Conservation (phyloP, 108 stramenopile species). For the Nitzschia putrida region DNA sequence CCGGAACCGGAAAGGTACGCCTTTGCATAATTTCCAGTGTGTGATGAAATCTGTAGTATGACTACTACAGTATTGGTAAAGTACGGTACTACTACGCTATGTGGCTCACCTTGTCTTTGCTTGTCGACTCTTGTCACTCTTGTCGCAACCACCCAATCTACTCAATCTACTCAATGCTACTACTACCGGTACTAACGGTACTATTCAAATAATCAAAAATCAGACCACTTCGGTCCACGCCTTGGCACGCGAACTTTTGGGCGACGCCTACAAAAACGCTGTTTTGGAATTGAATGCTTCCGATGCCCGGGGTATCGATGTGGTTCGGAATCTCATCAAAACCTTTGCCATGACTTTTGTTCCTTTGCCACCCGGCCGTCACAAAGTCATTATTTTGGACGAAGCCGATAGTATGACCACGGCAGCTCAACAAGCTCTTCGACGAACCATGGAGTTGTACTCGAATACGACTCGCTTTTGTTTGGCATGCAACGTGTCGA, state of each 20-base stretch:
- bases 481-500: slow-evolving; percentile 95
- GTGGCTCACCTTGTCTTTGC: too few relatives aligned
- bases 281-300: slow-evolving; percentile 96
- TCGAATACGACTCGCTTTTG: slow-evolving; percentile 97
- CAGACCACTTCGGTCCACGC: slow-evolving; percentile 90
- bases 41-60: too few relatives aligned
- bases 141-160: background rate
- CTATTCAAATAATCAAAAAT: too few relatives aligned
- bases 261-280: slow-evolving; percentile 63
- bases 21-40: too few relatives aligned
- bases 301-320: slow-evolving; percentile 97
- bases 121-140: too few relatives aligned
- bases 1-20: slow-evolving; percentile 32
- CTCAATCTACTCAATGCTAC: background rate
- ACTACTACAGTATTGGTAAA: too few relatives aligned
- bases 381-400: slow-evolving; percentile 98
- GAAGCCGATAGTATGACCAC: slow-evolving; percentile 99
- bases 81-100: too few relatives aligned
- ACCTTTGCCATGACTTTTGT: slow-evolving; percentile 96
- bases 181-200: background rate
- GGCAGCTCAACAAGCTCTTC: slow-evolving; percentile 97
- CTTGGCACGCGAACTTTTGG: slow-evolving; percentile 83
- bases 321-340: slow-evolving; percentile 98
- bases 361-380: slow-evolving; percentile 72
- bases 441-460: slow-evolving; percentile 97